These are phyloP conservation scores for Trypanosoma conorhini DNA, from an alignment of 208 protist species.

Conservation along the genomic window DNA sequence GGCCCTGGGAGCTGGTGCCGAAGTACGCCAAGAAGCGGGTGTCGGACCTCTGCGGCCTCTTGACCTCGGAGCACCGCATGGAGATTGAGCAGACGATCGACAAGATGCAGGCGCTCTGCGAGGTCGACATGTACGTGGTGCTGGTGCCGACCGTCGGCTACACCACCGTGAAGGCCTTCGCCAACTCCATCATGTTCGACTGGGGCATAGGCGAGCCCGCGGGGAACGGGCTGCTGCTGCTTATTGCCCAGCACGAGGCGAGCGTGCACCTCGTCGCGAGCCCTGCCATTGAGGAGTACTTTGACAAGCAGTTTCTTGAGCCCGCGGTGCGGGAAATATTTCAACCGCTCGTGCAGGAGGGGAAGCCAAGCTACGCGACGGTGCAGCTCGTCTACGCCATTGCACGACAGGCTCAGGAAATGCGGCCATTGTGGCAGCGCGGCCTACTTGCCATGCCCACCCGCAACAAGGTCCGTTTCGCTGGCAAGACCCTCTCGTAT, in stretches of 20 bases:
- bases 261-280: conserved; percentile 79
- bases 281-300: conserved; percentile 81
- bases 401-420: conserved; percentile 81
- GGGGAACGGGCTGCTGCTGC: conserved; percentile 77
- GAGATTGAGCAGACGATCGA: conserved; percentile 89
- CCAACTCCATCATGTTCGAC: conserved; percentile 86
- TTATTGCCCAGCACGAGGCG: conserved; percentile 83
- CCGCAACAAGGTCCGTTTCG: conserved; percentile 75
- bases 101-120: conserved; percentile 83
- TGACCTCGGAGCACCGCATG: conserved; percentile 82
- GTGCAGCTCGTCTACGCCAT: conserved; percentile 90
- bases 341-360: conserved; percentile 78
- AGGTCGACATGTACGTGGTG: conserved; percentile 82
- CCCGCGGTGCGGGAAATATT: conserved; percentile 77
- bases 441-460: conserved; percentile 57
- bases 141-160: conserved; percentile 87
- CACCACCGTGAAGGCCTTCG: conserved; percentile 75
- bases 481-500: conserved; percentile 58
- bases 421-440: conserved; percentile 61
- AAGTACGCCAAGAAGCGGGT: conserved; percentile 84
- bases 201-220: conserved; percentile 77
- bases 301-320: conserved; percentile 64
- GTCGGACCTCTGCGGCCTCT: conserved; percentile 78
- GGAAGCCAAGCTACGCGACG: conserved; percentile 74
- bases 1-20: conserved; percentile 84